Conservation (phyloP, 2,329 filamentous ascomycete species). For the Ceratocystis alfenasii region DNA sequence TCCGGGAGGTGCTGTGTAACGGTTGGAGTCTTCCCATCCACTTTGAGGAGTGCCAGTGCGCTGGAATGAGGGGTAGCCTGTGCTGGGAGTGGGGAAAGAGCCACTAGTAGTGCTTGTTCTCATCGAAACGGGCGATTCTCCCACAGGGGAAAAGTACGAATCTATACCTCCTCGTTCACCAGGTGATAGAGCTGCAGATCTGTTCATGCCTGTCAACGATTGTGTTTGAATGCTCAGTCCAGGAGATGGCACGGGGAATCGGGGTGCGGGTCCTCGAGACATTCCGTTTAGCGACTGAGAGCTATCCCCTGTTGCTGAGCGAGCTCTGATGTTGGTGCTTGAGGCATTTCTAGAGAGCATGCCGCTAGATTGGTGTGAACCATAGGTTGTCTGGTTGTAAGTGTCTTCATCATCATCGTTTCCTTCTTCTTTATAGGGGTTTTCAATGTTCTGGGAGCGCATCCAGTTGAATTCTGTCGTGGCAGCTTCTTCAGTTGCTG, state of each 20-base stretch:
- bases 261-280: conserved; percentile 50
- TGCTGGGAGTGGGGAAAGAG: conserved; percentile 46
- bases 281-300: conserved; percentile 45
- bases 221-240: conserved; percentile 59
- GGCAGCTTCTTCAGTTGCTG: conserved; percentile 36
- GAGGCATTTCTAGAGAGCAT: conserved; percentile 53
- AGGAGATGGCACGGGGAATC: conserved; percentile 54
- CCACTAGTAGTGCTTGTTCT: conserved; percentile 64
- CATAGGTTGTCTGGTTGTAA: conserved; percentile 15
- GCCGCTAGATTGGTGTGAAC: conserved; percentile 23
- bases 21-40: conserved; percentile 59
- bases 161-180: conserved; percentile 54
- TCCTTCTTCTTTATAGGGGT: conserved; percentile 63
- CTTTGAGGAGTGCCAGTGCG: conserved; percentile 58
- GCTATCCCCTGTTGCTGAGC: conserved; percentile 65
- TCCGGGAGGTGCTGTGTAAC: conserved; percentile 82
- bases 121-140: conserved; percentile 65
- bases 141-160: conserved; percentile 86
- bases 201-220: conserved; percentile 23
- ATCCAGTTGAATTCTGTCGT: conserved; percentile 74
- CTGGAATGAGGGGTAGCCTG: conserved; percentile 51
- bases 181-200: conserved; percentile 34
- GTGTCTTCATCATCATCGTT: conserved; percentile 50
- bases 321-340: conserved; percentile 59
- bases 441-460: conserved; percentile 58